These are phyloP conservation scores for Abrus precatorius DNA, from an alignment of 306 rosid species.

Conservation along the genomic window DNA sequence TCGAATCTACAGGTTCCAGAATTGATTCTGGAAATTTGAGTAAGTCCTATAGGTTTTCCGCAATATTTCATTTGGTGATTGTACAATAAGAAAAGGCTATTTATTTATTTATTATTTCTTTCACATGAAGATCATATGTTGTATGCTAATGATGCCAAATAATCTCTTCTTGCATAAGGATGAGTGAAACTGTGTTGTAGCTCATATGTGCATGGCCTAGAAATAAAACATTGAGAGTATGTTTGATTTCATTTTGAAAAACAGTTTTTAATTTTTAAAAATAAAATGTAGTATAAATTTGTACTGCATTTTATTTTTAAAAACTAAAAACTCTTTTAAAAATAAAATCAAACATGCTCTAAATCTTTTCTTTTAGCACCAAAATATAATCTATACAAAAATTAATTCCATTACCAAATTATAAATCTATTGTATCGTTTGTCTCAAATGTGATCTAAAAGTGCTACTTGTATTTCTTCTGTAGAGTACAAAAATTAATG, in stretches of 20 bases:
- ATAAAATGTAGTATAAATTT: too few species aligned
- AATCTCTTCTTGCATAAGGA: constrained; percentile 35
- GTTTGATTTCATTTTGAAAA: too few species aligned
- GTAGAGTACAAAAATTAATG: constrained; percentile 44
- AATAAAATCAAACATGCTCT: too few species aligned
- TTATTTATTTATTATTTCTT: neutral
- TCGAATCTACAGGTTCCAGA: constrained; percentile 14
- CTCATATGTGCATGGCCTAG: constrained; percentile 8
- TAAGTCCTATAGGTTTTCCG: constrained; percentile 42
- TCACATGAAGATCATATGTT: constrained; percentile 32
- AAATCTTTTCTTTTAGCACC: neutral
- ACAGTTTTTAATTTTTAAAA: too few species aligned
- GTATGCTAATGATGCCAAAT: constrained; percentile 3
- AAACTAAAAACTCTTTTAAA: too few species aligned
- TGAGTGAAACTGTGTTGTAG: constrained; percentile 2
- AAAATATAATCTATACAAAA: neutral
- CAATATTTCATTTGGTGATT: constrained; percentile 12
- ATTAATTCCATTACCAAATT: constrained; percentile 8
- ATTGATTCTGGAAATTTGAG: constrained; percentile 28
- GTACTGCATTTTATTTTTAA: too few species aligned
- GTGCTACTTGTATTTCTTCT: constrained; percentile 30
- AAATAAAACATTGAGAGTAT: neutral
- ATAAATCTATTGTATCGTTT: neutral
- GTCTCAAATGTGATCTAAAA: constrained; percentile 25
- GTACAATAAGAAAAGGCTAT: constrained; percentile 1